Evolutionary conservation across 2,329 filamentous ascomycete genomes (phyloP).

Genomic region (Aspergillus amoenus): DNA sequence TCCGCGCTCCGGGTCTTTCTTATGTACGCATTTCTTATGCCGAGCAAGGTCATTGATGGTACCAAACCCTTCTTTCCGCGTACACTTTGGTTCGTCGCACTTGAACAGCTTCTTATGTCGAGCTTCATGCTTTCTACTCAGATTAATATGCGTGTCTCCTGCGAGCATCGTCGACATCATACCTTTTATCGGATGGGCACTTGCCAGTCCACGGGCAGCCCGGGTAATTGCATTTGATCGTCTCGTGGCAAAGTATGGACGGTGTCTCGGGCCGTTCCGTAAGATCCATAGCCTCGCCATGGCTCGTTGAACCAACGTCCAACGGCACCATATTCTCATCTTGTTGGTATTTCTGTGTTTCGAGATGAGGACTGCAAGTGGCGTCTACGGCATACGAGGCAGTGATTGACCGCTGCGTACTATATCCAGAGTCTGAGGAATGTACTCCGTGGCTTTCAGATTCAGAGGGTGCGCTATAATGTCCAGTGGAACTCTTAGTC

Average conservation of each 20-base stretch:
- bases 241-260: constrained; percentile 51
- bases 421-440: constrained; percentile 39
- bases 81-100: constrained; percentile 61
- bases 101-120: constrained; percentile 67
- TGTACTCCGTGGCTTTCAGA: constrained; percentile 31
- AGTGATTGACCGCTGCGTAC: constrained; percentile 29
- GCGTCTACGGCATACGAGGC: constrained; percentile 30
- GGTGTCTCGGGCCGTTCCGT: constrained; percentile 46
- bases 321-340: constrained; percentile 19
- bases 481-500: constrained; percentile 25
- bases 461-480: constrained; percentile 32
- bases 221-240: constrained; percentile 31
- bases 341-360: constrained; percentile 22
- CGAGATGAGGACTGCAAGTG: constrained; percentile 27
- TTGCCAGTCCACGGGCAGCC: constrained; percentile 37
- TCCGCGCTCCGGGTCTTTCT: constrained; percentile 45
- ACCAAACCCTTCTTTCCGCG: constrained; percentile 66
- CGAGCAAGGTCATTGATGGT: constrained; percentile 79
- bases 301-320: constrained; percentile 16
- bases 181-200: constrained; percentile 44
- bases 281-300: constrained; percentile 32
- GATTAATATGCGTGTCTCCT: neutral
- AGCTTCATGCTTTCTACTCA: constrained; percentile 68
- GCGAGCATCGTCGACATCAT: neutral
- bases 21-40: constrained; percentile 73